Evolutionary conservation across 257 asterid species (phyloP).

Genomic region (Gentiana dahurica): DNA sequence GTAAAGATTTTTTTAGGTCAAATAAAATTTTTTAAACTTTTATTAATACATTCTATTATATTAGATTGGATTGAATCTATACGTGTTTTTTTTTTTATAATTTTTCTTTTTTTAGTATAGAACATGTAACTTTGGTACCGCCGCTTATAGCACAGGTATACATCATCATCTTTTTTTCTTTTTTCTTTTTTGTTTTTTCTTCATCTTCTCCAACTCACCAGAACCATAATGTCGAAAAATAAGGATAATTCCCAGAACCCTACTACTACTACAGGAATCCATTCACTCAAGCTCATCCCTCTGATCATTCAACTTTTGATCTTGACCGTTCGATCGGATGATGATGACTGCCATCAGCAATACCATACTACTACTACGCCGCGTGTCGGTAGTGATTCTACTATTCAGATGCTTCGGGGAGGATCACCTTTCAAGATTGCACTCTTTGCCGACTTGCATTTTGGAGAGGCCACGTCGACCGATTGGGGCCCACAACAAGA

Average conservation of each 20-base stretch:
- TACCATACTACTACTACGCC: constrained; percentile 3
- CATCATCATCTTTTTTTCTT: no score
- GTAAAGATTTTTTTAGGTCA: no score
- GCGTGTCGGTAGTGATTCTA: constrained; percentile 16
- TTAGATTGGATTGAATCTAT: no score
- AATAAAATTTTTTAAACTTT: no score
- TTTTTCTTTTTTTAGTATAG: no score
- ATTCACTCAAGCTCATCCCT: neutral
- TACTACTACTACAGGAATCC: neutral
- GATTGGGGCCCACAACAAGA: constrained; percentile 85
- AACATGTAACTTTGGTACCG: no score
- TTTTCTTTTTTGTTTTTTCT: no score
- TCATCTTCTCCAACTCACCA: neutral
- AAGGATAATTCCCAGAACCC: constrained; percentile 1
- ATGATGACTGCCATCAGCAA: neutral
- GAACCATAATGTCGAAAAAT: constrained; percentile 2
- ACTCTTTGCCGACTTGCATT: constrained; percentile 82
- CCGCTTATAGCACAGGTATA: no score
- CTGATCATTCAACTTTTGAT: constrained; percentile 6
- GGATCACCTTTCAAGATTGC: constrained; percentile 58
- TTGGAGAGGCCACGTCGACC: constrained; percentile 83
- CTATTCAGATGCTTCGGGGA: constrained; percentile 32
- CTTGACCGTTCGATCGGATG: constrained; percentile 12
- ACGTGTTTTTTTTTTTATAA: no score
- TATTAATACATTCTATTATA: no score